Evolutionary conservation across 2,329 filamentous ascomycete species (phyloP).

Genomic region (Onygenales sp.): DNA sequence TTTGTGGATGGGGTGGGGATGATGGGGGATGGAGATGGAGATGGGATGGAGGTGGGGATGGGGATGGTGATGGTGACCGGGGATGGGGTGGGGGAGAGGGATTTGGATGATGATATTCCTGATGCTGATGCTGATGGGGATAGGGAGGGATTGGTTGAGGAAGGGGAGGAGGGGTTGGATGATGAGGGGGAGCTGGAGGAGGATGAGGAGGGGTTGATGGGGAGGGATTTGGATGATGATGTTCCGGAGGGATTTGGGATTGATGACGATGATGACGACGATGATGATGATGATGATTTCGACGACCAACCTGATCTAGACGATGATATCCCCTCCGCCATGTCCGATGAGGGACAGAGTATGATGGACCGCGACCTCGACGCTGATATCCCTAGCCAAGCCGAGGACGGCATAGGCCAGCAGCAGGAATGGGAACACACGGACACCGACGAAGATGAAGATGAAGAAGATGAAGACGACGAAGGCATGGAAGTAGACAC

Average conservation of each 20-base stretch:
- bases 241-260: slow-evolving; percentile 52
- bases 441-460: slow-evolving; percentile 54
- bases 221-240: slow-evolving; percentile 61
- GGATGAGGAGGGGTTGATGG: slow-evolving; percentile 46
- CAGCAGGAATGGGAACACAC: slow-evolving; percentile 65
- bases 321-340: slow-evolving; percentile 24
- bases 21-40: slow-evolving; percentile 40
- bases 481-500: slow-evolving; percentile 1
- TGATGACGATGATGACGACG: slow-evolving; percentile 29
- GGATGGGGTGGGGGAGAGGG: slow-evolving; percentile 28
- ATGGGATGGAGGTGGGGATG: slow-evolving; percentile 63
- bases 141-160: slow-evolving; percentile 27
- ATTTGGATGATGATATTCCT: slow-evolving; percentile 39
- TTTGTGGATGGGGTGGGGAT: slow-evolving; percentile 27
- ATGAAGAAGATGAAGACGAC: slow-evolving; percentile 2
- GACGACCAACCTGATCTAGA: slow-evolving; percentile 34
- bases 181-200: slow-evolving; percentile 38
- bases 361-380: slow-evolving; percentile 62
- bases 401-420: slow-evolving; percentile 33
- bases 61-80: slow-evolving; percentile 28
- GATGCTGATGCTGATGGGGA: slow-evolving; percentile 24
- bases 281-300: slow-evolving; percentile 35
- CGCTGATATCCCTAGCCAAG: slow-evolving; percentile 57
- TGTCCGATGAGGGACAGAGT: slow-evolving; percentile 25
- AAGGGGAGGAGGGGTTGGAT: slow-evolving; percentile 37